These are phyloP conservation scores for Colletotrichum lini DNA, from an alignment of 2,329 filamentous ascomycete species.

Conservation along the genomic window DNA sequence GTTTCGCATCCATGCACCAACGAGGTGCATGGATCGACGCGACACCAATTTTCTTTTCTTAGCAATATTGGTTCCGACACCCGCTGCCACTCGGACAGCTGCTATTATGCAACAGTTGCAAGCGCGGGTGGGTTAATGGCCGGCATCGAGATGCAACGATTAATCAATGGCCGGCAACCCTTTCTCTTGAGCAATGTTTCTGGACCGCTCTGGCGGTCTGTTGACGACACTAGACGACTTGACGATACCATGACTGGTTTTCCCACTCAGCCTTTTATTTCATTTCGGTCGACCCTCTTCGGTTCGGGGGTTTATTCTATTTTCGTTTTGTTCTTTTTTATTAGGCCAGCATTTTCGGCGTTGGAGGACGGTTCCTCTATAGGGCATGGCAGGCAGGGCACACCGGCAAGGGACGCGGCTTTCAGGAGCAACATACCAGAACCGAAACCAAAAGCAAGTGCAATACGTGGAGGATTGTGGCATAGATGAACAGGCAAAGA, in stretches of 20 bases:
- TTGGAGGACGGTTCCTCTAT: constrained; percentile 37
- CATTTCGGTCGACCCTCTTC: constrained; percentile 30
- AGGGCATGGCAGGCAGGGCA: constrained; percentile 33
- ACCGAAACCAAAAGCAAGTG: constrained; percentile 32
- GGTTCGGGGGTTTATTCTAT: constrained; percentile 25
- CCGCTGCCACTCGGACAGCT: background rate
- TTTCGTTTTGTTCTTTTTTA: constrained; percentile 19
- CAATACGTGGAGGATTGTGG: constrained; percentile 22
- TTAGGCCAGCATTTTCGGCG: constrained; percentile 41
- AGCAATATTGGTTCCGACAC: constrained; percentile 13
- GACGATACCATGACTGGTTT: constrained; percentile 43
- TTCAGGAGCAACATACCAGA: constrained; percentile 30
- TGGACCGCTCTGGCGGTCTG: constrained; percentile 31
- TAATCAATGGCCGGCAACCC: constrained; percentile 18
- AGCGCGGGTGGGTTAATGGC: background rate
- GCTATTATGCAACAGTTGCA: constrained; percentile 24
- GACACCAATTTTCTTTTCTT: constrained; percentile 26
- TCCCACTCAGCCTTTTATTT: constrained; percentile 29
- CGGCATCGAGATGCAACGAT: constrained; percentile 23
- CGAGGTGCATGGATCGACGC: constrained; percentile 21
- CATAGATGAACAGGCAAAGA: constrained; percentile 34
- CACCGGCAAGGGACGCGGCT: constrained; percentile 23
- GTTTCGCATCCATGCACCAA: constrained; percentile 10
- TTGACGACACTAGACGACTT: constrained; percentile 42
- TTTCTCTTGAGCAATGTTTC: constrained; percentile 35